Percentiles rank a stretch among this genome's conserved stretches.
Evolutionary conservation across 2,329 filamentous ascomycete genomes (phyloP).

Genomic region (Scedosporium aurantiacum): DNA sequence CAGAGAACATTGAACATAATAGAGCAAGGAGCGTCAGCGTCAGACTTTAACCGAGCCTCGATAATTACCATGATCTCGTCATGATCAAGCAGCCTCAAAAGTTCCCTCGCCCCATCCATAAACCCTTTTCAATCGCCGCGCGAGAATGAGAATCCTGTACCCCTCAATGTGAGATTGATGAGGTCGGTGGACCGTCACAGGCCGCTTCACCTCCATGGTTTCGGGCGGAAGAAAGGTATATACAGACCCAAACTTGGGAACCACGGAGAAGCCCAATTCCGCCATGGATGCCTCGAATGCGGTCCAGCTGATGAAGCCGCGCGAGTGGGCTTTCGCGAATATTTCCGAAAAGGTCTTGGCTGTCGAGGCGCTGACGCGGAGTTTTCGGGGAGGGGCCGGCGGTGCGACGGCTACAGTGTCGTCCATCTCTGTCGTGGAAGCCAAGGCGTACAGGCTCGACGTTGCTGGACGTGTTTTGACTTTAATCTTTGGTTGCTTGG

Average conservation of each 20-base stretch:
- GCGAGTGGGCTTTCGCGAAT: constrained; percentile 19
- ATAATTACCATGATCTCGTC: not conserved
- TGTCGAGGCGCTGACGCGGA: constrained; percentile 27
- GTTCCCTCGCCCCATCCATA: constrained; percentile 25
- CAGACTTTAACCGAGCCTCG: no score
- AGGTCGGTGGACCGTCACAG: constrained; percentile 26
- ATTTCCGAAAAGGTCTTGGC: constrained; percentile 25
- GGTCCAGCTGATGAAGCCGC: constrained; percentile 22
- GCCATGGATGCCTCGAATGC: constrained; percentile 29
- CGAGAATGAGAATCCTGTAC: constrained; percentile 15
- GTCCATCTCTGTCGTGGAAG: not conserved
- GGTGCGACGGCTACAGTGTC: not conserved
- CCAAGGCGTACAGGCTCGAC: constrained; percentile 22
- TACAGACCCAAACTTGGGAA: constrained; percentile 28
- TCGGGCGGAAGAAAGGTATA: constrained; percentile 26
- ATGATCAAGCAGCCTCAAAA: constrained; percentile 14
- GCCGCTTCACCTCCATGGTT: constrained; percentile 14
- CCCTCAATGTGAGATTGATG: constrained; percentile 25
- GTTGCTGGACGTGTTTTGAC: constrained; percentile 30
- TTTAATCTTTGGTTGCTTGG: constrained; percentile 27
- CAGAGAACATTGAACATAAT: no score
- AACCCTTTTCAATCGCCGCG: constrained; percentile 19
- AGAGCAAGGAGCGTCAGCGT: no score
- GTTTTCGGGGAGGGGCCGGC: constrained; percentile 3
- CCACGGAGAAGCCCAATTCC: constrained; percentile 28